Conservation (phyloP, 2,329 filamentous ascomycete genomes). For the Periglandula ipomoeae region DNA sequence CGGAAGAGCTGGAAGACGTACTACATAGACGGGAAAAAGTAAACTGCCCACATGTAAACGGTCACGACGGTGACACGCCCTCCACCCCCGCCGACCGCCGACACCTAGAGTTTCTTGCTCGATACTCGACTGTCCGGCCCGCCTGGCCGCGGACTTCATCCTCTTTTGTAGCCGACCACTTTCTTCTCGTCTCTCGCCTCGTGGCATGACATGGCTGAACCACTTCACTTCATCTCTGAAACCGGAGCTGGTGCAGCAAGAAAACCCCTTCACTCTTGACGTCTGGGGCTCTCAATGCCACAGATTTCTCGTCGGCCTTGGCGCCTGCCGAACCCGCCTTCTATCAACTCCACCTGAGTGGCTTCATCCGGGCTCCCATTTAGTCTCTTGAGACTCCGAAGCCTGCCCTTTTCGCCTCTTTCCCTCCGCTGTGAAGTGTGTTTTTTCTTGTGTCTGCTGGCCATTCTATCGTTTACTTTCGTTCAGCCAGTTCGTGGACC, state of each 20-base stretch:
- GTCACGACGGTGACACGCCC: background rate
- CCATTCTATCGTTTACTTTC: no score
- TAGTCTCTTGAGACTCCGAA: background rate
- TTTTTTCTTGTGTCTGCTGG: background rate
- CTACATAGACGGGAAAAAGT: background rate
- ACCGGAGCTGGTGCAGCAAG: background rate
- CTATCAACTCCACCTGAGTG: background rate
- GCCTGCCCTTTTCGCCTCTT: background rate
- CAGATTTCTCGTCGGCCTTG: background rate
- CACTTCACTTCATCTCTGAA: constrained; percentile 1
- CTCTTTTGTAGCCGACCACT: background rate
- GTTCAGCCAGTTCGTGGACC: no score
- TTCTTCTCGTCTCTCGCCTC: background rate
- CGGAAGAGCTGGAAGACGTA: no score
- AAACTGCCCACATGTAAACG: background rate
- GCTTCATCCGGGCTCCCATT: background rate
- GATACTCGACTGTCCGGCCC: background rate
- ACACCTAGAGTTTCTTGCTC: background rate
- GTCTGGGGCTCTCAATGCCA: background rate
- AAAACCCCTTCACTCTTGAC: background rate
- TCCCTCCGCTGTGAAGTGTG: background rate
- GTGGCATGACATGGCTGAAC: background rate
- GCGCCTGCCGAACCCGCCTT: background rate
- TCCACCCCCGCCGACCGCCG: background rate
- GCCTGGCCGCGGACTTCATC: background rate